Evolutionary conservation across 2,329 filamentous ascomycete genomes (phyloP).

Genomic region (Coleophoma crateriformis): DNA sequence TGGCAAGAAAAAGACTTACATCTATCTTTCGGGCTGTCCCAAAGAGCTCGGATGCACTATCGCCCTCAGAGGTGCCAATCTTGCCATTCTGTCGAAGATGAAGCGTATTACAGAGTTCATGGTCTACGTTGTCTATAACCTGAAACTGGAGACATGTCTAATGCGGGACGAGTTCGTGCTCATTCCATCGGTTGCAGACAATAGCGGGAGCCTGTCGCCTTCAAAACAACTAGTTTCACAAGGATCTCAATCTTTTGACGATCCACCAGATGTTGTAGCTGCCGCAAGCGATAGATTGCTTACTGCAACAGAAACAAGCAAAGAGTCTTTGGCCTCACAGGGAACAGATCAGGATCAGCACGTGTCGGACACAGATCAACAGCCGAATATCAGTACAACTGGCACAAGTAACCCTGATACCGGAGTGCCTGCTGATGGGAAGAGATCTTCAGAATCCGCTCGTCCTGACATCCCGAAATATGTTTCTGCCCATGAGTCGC

Average conservation of each 20-base stretch:
- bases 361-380: neutral
- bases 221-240: conserved; percentile 19
- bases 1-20: conserved; percentile 85
- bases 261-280: conserved; percentile 10
- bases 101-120: conserved; percentile 97
- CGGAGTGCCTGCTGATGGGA: conserved; percentile 1
- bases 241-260: conserved; percentile 2
- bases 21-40: conserved; percentile 86
- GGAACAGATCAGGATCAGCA: conserved; percentile 1
- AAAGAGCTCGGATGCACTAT: conserved; percentile 93
- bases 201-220: conserved; percentile 34
- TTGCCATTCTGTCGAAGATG: conserved; percentile 65
- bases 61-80: conserved; percentile 76
- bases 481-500: conserved; percentile 29
- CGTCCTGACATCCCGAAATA: conserved; percentile 12
- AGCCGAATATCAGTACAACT: neutral
- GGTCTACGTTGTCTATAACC: conserved; percentile 97
- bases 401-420: conserved; percentile 7
- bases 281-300: conserved; percentile 20
- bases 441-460: conserved; percentile 1
- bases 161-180: conserved; percentile 90
- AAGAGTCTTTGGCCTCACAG: neutral
- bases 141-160: conserved; percentile 90
- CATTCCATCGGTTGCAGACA: conserved; percentile 59
- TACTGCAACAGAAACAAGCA: conserved; percentile 10